Base-by-base conservation (phyloP, 2,329 filamentous ascomycete genomes). In the Pyricularia pennisetigena region DNA sequence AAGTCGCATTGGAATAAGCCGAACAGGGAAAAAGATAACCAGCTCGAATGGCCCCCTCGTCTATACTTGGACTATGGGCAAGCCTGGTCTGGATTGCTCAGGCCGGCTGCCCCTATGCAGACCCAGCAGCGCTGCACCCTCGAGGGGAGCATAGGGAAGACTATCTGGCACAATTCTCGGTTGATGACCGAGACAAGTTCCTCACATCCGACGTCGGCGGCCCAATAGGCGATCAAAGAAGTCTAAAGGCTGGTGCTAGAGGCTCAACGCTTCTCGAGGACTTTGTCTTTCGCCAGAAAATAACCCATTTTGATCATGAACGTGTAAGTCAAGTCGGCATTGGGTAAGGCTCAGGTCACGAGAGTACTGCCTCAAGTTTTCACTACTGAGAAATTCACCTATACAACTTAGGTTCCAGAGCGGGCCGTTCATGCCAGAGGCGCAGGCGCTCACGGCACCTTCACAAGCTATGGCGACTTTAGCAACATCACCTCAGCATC, bases 251-350 rank as follows among this genome's bases (percentile, higher is more conserved):
- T n/a, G 90, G 90, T 2, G 81, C 84, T 8, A 82, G 89, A 63
- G 90, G 90, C 1, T 84, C 90, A 1, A 89, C 88, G 0, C 78
- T 92, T 24, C 79, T 93, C 0, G 90, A 92, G 73, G 90, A 92
- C 74, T 91, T 90, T 66, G 87, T 90, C 71, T 88, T 90, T 74
- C 83, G 89, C 35, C 88, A 92, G 73, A 92, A 90, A 79, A 89
- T 90, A 61, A 86, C 86, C 65, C 86, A 85, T 68, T 91, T 91
- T 72, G 88, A 91, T 69, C 89, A 91, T 72, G 89, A 92, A 73
- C 81, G 89, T 26, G 89, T 90, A 77, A 23, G 65, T 59, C 24
- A n/a, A 23, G 65, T 59, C 24, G n/a, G 7, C 62, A 9, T 20
- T 68, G 7, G 30, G 12, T 62, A 14, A 65, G 24, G 63, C 49